phyloP scores from a whole-genome alignment of 2,329 filamentous ascomycete species.

The Aspergillus sp. region DNA sequence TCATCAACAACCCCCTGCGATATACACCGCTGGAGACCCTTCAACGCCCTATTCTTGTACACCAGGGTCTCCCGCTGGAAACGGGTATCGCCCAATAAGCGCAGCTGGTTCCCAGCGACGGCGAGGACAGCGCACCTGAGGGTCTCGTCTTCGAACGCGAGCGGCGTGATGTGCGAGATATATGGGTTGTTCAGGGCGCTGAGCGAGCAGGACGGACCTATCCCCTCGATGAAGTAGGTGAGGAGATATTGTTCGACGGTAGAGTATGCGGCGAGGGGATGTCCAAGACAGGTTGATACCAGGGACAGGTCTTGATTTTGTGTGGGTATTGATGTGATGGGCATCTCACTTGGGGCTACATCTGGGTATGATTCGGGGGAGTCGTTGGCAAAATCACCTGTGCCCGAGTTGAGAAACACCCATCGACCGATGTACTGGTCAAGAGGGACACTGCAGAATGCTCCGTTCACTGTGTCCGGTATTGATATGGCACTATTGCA shows the following conservation, averaged over 20 bases:
- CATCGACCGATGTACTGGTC: slow-evolving; percentile 11
- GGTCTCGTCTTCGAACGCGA: slow-evolving; percentile 21
- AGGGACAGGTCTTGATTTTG: background rate
- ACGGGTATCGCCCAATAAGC: slow-evolving; percentile 22
- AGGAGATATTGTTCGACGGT: slow-evolving; percentile 19
- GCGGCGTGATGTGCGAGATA: slow-evolving; percentile 22
- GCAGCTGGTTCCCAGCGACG: slow-evolving; percentile 29
- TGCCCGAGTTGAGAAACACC: slow-evolving; percentile 27
- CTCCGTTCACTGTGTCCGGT: slow-evolving; percentile 3
- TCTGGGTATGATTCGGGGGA: no score
- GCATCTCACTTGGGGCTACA: background rate
- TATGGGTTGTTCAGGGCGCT: slow-evolving; percentile 30
- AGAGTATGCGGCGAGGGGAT: slow-evolving; percentile 14
- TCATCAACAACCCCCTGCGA: slow-evolving; percentile 16
- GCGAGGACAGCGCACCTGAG: slow-evolving; percentile 27
- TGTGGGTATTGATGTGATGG: background rate
- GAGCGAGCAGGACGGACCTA: slow-evolving; percentile 31
- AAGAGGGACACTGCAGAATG: slow-evolving; percentile 1
- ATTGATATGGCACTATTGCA: slow-evolving; percentile 9
- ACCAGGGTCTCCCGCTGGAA: slow-evolving; percentile 23
- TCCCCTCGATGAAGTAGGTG: slow-evolving; percentile 28
- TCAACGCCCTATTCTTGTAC: slow-evolving; percentile 26
- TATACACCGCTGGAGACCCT: slow-evolving; percentile 23
- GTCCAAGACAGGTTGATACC: background rate
- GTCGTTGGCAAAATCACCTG: slow-evolving; percentile 14